These are phyloP conservation scores for Pinus taeda DNA, from an alignment of 75 land plant genomes.

Conservation along the genomic window DNA sequence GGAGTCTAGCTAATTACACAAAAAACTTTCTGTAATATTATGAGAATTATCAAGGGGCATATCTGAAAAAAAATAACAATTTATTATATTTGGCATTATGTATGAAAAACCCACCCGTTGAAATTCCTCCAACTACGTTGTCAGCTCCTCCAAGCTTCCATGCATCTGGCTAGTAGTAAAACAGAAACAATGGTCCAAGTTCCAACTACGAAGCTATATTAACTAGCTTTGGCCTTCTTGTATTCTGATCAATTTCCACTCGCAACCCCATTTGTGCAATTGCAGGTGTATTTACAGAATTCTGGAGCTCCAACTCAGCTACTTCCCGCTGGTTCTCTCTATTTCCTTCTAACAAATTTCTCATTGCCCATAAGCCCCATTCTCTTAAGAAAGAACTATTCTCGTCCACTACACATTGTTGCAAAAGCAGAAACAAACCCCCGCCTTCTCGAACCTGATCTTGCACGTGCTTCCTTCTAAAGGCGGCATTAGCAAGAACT, in stretches of 20 bases:
- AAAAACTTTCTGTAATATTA: too few relatives aligned
- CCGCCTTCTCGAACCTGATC: slow-evolving; percentile 61
- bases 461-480: slow-evolving; percentile 56
- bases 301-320: slow-evolving; percentile 62
- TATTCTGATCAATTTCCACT: slow-evolving; percentile 63
- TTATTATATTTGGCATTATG: too few relatives aligned
- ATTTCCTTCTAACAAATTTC: slow-evolving; percentile 78
- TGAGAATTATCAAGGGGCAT: too few relatives aligned
- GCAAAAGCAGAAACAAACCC: slow-evolving; percentile 59
- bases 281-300: slow-evolving; percentile 47
- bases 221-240: slow-evolving; percentile 65
- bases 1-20: too few relatives aligned
- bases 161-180: neutral
- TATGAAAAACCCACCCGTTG: too few relatives aligned
- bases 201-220: slow-evolving; percentile 16
- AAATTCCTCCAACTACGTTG: too few relatives aligned
- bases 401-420: slow-evolving; percentile 80
- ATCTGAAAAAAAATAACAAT: too few relatives aligned
- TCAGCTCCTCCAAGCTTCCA: neutral
- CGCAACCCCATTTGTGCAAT: slow-evolving; percentile 47
- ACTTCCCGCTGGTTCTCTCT: slow-evolving; percentile 53
- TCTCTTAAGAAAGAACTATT: slow-evolving; percentile 82
- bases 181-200: neutral
- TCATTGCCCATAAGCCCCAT: slow-evolving; percentile 74
- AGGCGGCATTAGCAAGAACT: slow-evolving; percentile 70